Base-by-base conservation (phyloP, 2,329 filamentous ascomycete genomes). In the Trichoderma sp. region DNA sequence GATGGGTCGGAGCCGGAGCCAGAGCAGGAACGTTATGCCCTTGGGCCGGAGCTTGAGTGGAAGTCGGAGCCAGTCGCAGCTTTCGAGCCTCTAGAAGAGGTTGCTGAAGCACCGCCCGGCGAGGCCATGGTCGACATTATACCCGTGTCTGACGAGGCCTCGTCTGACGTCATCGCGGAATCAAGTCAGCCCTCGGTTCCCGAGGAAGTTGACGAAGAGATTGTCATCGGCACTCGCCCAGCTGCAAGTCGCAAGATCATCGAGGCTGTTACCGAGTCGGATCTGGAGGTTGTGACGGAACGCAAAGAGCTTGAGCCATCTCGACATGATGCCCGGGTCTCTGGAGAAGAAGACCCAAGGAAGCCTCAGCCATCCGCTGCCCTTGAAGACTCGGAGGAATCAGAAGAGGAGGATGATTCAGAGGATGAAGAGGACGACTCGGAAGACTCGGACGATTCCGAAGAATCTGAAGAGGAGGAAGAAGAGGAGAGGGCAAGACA, bases 371-470 rank as follows among this genome's bases (percentile, higher is more conserved):
- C 43, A 39, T 55, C 60, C 26, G 21, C 39, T 9, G 45, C 41
- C 10, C 19, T 52, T 21, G 63, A 64, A 51, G 62, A 64, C 45
- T 44, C 47, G 2, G 47, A 52, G n/a, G 58, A 62, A 7, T 52
- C 47, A 7, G 58, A 65, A n/a, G 48, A 47, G 15, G 47, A 65
- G 14, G 64, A 67, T 21, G 54, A 66, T 41, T 28, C 39, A 30
- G 41, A 59, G 6, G 41, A 45, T 10, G 54, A 57, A 21, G 54
- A 57, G 44, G 61, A 63, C 17, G n/a, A 61, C 12, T 59, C 66
- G 58, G 59, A 63, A 50, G 54, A 44, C 19, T 60, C 44, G 39
- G 58, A 55, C 30, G 63, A 65, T n/a, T 63, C 65, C 64, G 61
- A 67, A 65, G 58, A 62, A 10, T 60, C 57, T 4, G 47, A 54